Conservation (phyloP, 306 rosid genomes). For the Fragaria vesca region DNA sequence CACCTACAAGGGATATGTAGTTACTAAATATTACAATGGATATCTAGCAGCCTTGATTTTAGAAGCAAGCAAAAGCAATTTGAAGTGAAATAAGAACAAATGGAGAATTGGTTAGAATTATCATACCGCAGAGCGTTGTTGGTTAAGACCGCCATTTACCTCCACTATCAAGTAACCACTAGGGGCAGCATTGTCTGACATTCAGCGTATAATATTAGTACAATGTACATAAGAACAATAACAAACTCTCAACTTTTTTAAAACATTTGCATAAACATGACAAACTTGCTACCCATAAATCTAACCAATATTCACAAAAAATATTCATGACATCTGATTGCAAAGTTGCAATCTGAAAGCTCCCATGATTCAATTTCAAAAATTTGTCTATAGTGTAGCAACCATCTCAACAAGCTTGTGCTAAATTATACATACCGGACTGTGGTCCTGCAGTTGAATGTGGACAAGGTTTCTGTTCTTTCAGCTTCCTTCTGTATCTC, state of each 20-base stretch:
- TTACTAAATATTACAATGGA: background rate
- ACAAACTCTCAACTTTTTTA: background rate
- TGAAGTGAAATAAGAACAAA: background rate
- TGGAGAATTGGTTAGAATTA: constrained; percentile 13
- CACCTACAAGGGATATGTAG: background rate
- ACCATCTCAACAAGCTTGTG: background rate
- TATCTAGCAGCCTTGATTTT: background rate
- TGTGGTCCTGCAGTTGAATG: constrained; percentile 58
- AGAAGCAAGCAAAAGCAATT: background rate
- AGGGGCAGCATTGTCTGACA: constrained; percentile 57
- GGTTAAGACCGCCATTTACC: constrained; percentile 98
- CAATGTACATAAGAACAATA: background rate
- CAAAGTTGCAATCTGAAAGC: background rate
- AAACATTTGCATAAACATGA: background rate
- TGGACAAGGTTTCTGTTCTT: constrained; percentile 80
- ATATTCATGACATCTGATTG: background rate
- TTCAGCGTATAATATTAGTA: constrained; percentile 19
- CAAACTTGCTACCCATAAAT: background rate
- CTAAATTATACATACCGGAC: constrained; percentile 44
- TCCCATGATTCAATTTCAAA: background rate
- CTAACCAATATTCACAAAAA: background rate
- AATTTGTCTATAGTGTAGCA: background rate
- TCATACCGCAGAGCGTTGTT: constrained; percentile 89
- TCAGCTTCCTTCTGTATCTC: constrained; percentile 80
- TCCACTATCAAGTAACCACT: constrained; percentile 81